Evolutionary conservation across 2,329 filamentous ascomycete species (phyloP), one percentile per base, ranked within the genome.

Genomic region (Cladosporium sp.): DNA sequence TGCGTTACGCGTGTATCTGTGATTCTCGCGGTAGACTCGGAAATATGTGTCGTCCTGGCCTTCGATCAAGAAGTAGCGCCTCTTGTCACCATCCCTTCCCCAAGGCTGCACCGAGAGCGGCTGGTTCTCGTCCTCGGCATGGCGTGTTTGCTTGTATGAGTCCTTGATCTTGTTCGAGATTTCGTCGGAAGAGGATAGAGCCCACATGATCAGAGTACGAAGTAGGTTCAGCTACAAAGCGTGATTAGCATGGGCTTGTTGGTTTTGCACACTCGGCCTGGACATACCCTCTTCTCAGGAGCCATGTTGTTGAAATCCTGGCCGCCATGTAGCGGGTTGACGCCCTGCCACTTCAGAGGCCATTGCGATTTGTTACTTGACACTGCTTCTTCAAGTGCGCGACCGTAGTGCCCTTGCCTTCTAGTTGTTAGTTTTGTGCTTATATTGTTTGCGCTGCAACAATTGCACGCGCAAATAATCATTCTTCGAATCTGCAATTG

Each of bases 1-100:
- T 62, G 67, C 67, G 47, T 88, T 84, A 69, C 84, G 84, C 34
- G 88, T 82, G 5, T 86, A 86, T 12, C 90, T 88, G 69, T 96
- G 95, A 75, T 90, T 93, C 75, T 99, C 94, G 55, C 94, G 84
- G 73, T 99, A 99, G 45, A 99, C 84, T 63, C 94, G 85, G 74
- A 99, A 99, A 62, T 89, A 84, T 3, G 93, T 97, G 74, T 99
- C 92, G 67, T 97, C 93, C 65, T 90, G 84, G 12, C 94, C 94
- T 75, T 99, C 94, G 62, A 99, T 84, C 50, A 99, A 80, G 78
- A 89, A 99, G 75, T 97, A 99, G 60, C 92, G 87, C 58, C 94
- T 87, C 78, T 94, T 96, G 67, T 96, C 87, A 64, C 89, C 90
- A 72, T 96, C 92, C 12, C 85, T 83, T 8, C 92, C 92, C 92